Percentiles rank a stretch among this genome's conserved stretches.
phyloP scores from a whole-genome alignment of 176 grass and related monocot genomes.

The Carex cristatella region DNA sequence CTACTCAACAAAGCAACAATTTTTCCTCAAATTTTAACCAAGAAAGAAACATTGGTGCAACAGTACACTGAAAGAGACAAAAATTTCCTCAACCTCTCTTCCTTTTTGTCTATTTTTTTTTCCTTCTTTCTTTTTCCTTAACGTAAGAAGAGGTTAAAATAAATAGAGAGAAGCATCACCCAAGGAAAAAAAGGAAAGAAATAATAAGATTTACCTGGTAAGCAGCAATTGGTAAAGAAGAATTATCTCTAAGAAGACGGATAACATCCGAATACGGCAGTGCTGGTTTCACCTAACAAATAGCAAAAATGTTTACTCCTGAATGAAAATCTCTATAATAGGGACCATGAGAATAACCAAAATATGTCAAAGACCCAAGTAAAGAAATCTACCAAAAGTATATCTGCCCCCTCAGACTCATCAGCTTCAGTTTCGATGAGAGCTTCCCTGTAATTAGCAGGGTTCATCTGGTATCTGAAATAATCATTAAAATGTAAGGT shows the following conservation, averaged over 20 bases:
- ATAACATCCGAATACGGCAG: constrained; percentile 91
- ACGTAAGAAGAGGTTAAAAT: background rate
- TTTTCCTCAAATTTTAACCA: background rate
- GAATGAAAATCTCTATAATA: background rate
- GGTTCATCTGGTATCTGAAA: constrained; percentile 94
- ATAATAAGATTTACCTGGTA: constrained; percentile 53
- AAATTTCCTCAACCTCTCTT: background rate
- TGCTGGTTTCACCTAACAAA: constrained; percentile 85
- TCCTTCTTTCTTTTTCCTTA: background rate
- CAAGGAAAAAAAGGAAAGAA: background rate
- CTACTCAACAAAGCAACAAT: background rate
- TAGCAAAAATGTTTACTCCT: background rate
- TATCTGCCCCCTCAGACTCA: constrained; percentile 87
- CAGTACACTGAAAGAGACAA: background rate
- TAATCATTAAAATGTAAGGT: background rate
- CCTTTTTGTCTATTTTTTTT: background rate
- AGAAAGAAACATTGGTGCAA: background rate
- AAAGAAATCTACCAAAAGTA: constrained; percentile 58
- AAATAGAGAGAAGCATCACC: background rate
- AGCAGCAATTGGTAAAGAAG: constrained; percentile 85
- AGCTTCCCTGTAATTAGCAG: constrained; percentile 94
- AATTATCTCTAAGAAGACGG: constrained; percentile 87
- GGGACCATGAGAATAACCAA: background rate
- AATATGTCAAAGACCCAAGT: background rate
- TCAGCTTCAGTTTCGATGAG: constrained; percentile 83